Evolutionary conservation across 2,329 filamentous ascomycete species (phyloP), one percentile per base, ranked within the genome.

Genomic region (Venturia effusa): DNA sequence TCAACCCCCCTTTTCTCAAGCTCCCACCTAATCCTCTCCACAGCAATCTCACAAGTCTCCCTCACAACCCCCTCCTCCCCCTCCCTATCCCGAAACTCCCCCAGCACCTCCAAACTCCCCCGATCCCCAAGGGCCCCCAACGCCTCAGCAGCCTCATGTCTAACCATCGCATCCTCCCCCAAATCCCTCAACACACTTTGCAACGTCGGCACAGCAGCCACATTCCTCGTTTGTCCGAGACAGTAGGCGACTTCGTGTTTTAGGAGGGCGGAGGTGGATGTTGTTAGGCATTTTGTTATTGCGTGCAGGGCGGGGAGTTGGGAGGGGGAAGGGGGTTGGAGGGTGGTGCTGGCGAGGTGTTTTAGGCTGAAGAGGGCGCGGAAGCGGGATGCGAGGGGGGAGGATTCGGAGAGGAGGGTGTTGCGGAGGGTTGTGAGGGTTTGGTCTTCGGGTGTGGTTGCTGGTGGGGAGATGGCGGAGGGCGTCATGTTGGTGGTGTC

Each of bases 181-280:
- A 86, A 78, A 75, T 97, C 84, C 68, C 88, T 83, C 64, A 97
- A 80, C 17, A 95, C 90, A 15, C 81, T 77, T 65, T 87, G 83
- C 68, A 99, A 80, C 67, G 86, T 88, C 11, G 87, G 82, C 11
- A 92, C 84, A 0, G 92, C 89, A 57, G 86, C 86, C 61, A 82
- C 76, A 72, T 96, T 91, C 65, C 86, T 86, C 1, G 90, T 93
- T 78, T 99, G 94, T 8, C 94, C 94, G 2, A 99, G 83, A 73
- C 94, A 99, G 79, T 99, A 99, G 32, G 94, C 94, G 60, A 99
- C 83, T 75, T 99, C 94, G 76, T 99, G 94, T 79, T 97, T 97
- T 59, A 97, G 81, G 10, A 97, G 82, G 3, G 91, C 93, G 4
- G 93, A 97, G 0, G 89, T 87, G 3, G 93, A 96, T 0, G 80